Evolutionary conservation across 768 basidiomycete genomes (phyloP).

Genomic region (Macrolepiota dolichaula): DNA sequence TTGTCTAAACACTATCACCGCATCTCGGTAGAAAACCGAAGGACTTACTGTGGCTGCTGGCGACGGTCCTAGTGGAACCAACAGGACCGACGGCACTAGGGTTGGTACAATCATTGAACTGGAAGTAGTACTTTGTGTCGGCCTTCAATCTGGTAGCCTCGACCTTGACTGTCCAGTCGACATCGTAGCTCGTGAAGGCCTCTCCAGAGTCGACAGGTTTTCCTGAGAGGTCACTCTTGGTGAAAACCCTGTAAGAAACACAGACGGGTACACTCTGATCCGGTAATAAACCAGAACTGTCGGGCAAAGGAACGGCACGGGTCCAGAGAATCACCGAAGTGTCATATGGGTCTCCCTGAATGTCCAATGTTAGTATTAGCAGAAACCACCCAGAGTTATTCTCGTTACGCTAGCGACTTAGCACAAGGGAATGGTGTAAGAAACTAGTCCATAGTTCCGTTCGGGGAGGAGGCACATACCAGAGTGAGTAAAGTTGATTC

Average conservation of each 20-base stretch:
- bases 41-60: slow-evolving; percentile 38
- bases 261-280: slow-evolving; percentile 55
- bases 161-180: slow-evolving; percentile 59
- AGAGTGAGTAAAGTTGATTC: slow-evolving; percentile 45
- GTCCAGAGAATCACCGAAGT: slow-evolving; percentile 57
- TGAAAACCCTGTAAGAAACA: slow-evolving; percentile 41
- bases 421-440: not conserved
- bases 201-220: slow-evolving; percentile 38
- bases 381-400: too few species aligned
- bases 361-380: not conserved
- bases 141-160: slow-evolving; percentile 47
- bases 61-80: slow-evolving; percentile 48
- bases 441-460: not conserved
- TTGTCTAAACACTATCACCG: not conserved
- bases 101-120: slow-evolving; percentile 52
- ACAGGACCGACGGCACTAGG: slow-evolving; percentile 37
- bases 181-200: slow-evolving; percentile 53
- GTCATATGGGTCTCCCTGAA: slow-evolving; percentile 52
- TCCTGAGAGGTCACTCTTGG: slow-evolving; percentile 31
- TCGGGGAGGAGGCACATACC: slow-evolving; percentile 24
- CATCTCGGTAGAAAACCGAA: not conserved
- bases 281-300: slow-evolving; percentile 24
- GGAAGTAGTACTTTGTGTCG: slow-evolving; percentile 53
- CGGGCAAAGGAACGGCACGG: slow-evolving; percentile 39
- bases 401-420: slow-evolving; percentile 29